phyloP scores from a whole-genome alignment of 1,284 basidiomycete genomes.

The Ustilago cynodontis region DNA sequence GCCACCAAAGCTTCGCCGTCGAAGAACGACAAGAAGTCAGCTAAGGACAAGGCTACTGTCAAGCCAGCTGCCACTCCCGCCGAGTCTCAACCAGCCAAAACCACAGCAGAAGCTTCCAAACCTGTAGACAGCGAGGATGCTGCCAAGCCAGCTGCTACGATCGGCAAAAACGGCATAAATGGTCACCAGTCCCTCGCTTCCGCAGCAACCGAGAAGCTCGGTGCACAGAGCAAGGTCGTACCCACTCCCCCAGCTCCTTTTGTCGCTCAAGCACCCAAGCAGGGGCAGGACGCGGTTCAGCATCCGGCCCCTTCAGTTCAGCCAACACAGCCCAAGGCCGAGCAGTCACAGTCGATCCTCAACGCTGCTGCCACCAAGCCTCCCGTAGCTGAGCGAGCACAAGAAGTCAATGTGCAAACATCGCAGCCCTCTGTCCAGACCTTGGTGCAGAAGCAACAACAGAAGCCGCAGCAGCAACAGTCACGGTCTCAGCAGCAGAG shows the following conservation, averaged over 20 bases:
- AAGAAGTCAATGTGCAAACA: constrained; percentile 22
- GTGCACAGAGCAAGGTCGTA: constrained; percentile 26
- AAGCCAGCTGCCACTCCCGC: constrained; percentile 5
- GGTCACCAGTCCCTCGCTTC: constrained; percentile 18
- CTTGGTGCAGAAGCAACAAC: constrained; percentile 13
- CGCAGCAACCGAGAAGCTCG: constrained; percentile 20
- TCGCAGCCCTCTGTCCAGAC: constrained; percentile 12
- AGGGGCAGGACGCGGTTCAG: constrained; percentile 14
- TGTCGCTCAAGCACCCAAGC: constrained; percentile 32
- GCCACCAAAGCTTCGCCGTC: constrained; percentile 10
- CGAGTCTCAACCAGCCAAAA: not conserved
- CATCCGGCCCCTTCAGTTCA: not conserved
- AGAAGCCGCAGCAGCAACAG: constrained; percentile 9
- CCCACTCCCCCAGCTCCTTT: constrained; percentile 42
- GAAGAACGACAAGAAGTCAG: constrained; percentile 30
- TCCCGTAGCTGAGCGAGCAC: not conserved
- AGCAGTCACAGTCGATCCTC: constrained; percentile 26
- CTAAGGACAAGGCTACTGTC: constrained; percentile 23
- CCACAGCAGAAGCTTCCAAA: constrained; percentile 4
- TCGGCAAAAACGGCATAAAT: constrained; percentile 8
- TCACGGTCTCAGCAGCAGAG: constrained; percentile 11
- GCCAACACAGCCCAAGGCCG: not conserved
- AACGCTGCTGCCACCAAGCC: constrained; percentile 11
- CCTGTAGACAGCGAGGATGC: not conserved
- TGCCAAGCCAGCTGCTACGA: constrained; percentile 9